Evolutionary conservation across 441 rosid species (phyloP).

Genomic region (Theobroma grandiflorum): DNA sequence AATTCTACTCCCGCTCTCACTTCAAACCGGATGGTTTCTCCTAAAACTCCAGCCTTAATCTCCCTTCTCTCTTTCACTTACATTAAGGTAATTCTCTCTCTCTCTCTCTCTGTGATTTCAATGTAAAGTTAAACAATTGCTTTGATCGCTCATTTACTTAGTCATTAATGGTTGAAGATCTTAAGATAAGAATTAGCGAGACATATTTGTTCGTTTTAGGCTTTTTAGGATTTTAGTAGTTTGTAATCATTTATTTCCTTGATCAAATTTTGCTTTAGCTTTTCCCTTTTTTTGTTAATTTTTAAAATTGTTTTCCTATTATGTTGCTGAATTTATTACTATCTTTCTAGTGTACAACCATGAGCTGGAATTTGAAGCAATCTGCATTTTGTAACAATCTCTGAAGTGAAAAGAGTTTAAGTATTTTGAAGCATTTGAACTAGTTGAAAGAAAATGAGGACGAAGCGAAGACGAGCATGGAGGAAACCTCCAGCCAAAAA

Average conservation of each 20-base stretch:
- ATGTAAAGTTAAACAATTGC: not conserved
- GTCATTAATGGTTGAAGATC: not conserved
- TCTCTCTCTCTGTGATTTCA: not conserved
- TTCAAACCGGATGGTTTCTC: not conserved
- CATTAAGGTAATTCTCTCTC: slow-evolving; percentile 14
- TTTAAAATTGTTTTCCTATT: not conserved
- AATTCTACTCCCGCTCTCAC: not conserved
- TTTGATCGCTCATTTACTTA: not conserved
- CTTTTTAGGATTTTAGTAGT: not conserved
- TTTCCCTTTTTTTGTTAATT: not conserved
- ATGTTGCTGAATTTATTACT: not conserved
- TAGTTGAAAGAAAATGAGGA: slow-evolving; percentile 23
- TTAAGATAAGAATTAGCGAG: slow-evolving; percentile 13
- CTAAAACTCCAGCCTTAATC: slow-evolving; percentile 6
- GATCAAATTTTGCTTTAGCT: not conserved
- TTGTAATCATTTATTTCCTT: not conserved
- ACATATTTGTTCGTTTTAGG: not conserved
- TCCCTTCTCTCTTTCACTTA: not conserved
- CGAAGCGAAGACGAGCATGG: slow-evolving; percentile 23
- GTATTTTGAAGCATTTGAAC: not conserved
- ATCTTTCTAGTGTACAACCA: not conserved
- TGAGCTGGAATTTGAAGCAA: not conserved
- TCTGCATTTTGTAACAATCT: not conserved
- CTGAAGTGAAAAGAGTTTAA: not conserved
- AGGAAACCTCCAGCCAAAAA: slow-evolving; percentile 21